phyloP scores from a whole-genome alignment of 768 basidiomycete species.

The Termitomyces sp. region DNA sequence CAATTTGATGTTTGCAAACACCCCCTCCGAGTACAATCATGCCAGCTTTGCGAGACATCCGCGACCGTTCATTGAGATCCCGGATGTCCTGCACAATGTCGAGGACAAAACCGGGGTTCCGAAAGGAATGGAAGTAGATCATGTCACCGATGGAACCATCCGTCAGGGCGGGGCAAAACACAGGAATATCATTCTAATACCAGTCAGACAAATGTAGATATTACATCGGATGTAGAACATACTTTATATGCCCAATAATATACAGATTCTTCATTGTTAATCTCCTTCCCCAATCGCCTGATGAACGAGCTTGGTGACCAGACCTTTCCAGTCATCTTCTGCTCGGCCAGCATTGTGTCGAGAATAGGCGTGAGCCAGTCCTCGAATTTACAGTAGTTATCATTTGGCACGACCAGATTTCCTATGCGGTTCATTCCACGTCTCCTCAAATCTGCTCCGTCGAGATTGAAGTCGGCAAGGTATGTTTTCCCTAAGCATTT shows the following conservation, averaged over 20 bases:
- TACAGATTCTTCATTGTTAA: slow-evolving; percentile 94
- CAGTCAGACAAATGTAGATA: slow-evolving; percentile 2
- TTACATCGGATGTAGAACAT: slow-evolving; percentile 18
- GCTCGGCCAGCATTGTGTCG: slow-evolving; percentile 86
- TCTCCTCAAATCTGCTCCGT: slow-evolving; percentile 82
- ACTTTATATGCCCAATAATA: slow-evolving; percentile 99
- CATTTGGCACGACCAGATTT: slow-evolving; percentile 94
- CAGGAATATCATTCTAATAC: slow-evolving; percentile 90
- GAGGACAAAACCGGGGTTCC: slow-evolving; percentile 75
- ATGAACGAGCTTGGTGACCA: slow-evolving; percentile 98
- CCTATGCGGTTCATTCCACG: slow-evolving; percentile 97
- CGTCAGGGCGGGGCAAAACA: slow-evolving; percentile 97
- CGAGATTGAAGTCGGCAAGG: slow-evolving; percentile 87
- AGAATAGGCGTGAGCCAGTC: slow-evolving; percentile 98
- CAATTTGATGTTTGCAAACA: slow-evolving; percentile 99
- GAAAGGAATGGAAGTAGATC: slow-evolving; percentile 98
- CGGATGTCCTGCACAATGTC: slow-evolving; percentile 97
- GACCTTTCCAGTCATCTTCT: slow-evolving; percentile 59
- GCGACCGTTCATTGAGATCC: slow-evolving; percentile 81
- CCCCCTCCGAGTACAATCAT: slow-evolving; percentile 99
- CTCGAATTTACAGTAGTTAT: slow-evolving; percentile 99
- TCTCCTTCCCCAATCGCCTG: slow-evolving; percentile 91
- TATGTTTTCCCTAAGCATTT: slow-evolving; percentile 98
- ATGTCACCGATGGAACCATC: slow-evolving; percentile 99
- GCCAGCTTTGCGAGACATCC: slow-evolving; percentile 88